These are phyloP conservation scores for Xanthoparmelia taractica DNA, from an alignment of 495 filamentous ascomycete species.

Conservation along the genomic window DNA sequence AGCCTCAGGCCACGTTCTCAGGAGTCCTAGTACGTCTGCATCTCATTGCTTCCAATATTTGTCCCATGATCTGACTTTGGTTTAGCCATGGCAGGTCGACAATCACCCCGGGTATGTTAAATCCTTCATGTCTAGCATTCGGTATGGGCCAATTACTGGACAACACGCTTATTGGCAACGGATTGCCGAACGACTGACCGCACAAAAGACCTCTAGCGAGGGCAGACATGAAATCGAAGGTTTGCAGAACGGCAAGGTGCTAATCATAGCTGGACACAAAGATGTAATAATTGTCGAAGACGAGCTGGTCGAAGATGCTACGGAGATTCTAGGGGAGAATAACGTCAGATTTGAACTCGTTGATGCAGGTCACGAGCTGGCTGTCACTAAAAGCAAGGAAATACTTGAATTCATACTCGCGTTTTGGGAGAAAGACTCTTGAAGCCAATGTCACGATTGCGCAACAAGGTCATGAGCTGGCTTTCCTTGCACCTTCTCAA, in stretches of 20 bases:
- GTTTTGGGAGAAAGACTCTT: conserved; percentile 5
- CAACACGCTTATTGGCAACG: conserved; percentile 50
- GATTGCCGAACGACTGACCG: conserved; percentile 44
- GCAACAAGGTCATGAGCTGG: background rate
- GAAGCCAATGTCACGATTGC: background rate
- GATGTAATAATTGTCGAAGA: conserved; percentile 49
- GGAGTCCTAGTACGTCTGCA: conserved; percentile 31
- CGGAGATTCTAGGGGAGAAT: conserved; percentile 45
- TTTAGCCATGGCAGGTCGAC: conserved; percentile 45
- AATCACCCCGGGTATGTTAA: conserved; percentile 49
- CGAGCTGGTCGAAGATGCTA: conserved; percentile 51
- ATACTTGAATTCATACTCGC: conserved; percentile 6
- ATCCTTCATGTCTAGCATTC: conserved; percentile 51
- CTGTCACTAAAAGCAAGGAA: conserved; percentile 9
- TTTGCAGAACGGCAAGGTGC: conserved; percentile 43
- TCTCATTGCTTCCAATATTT: background rate
- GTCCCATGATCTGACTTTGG: no score
- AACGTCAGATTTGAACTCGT: conserved; percentile 70
- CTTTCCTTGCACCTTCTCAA: background rate
- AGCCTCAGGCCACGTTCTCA: conserved; percentile 40
- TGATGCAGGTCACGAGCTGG: conserved; percentile 44
- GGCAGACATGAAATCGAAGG: conserved; percentile 25
- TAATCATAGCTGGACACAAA: conserved; percentile 46
- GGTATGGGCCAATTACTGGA: conserved; percentile 46
- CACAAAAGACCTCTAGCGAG: conserved; percentile 31